Percentiles rank a stretch among this genome's conserved stretches.
These are phyloP conservation scores for Xylariomycetidae sp. DNA, from an alignment of 2,329 filamentous ascomycete species.

Conservation along the genomic window DNA sequence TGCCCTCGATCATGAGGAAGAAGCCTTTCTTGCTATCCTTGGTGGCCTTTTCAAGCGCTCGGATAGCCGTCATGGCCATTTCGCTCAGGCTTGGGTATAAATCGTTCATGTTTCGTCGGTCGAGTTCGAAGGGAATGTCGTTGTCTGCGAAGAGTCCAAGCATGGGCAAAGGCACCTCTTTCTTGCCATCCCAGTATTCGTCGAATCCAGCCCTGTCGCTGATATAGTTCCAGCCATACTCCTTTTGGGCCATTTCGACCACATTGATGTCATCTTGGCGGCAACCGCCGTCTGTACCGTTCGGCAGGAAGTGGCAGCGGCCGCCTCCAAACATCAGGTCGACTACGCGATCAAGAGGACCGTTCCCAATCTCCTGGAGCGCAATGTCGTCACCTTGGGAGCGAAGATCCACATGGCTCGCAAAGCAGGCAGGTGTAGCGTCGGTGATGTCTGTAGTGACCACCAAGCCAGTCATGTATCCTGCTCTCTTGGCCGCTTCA, in stretches of 20 bases:
- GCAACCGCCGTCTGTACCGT: conserved; percentile 74
- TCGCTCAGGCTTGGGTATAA: conserved; percentile 84
- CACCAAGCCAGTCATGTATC: conserved; percentile 88
- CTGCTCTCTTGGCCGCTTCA: conserved; percentile 86
- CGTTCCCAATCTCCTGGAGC: conserved; percentile 82
- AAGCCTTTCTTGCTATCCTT: conserved; percentile 83
- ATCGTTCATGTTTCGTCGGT: conserved; percentile 72
- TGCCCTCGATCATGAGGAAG: conserved; percentile 98
- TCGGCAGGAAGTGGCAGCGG: conserved; percentile 86
- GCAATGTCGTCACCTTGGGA: conserved; percentile 86
- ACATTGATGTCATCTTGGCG: conserved; percentile 73
- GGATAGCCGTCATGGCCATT: conserved; percentile 80
- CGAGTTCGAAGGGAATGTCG: conserved; percentile 91
- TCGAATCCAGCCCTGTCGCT: conserved; percentile 70
- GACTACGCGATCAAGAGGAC: conserved; percentile 78
- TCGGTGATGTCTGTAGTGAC: conserved; percentile 94
- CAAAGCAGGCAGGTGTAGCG: conserved; percentile 93
- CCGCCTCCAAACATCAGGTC: conserved; percentile 93
- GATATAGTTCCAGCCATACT: conserved; percentile 75
- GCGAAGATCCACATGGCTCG: conserved; percentile 75
- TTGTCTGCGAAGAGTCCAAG: conserved; percentile 76
- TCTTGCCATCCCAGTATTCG: conserved; percentile 58
- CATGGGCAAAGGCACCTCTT: conserved; percentile 65
- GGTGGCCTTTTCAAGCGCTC: conserved; percentile 74
- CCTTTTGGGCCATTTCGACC: conserved; percentile 63